Conservation (phyloP, 2,329 filamentous ascomycete genomes). For the Cladophialophora carrionii region DNA sequence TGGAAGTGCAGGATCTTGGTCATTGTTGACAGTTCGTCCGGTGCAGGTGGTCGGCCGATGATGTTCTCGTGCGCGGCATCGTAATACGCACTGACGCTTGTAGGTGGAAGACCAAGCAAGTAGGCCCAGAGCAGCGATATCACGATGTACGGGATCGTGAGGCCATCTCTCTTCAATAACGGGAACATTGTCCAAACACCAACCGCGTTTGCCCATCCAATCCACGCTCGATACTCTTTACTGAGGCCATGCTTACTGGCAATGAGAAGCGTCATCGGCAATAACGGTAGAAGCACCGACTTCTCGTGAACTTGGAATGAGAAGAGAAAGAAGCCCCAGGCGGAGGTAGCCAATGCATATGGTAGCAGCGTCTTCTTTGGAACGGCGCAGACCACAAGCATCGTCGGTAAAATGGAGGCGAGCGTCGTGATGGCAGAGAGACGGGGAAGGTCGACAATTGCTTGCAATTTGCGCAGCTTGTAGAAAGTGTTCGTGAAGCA, state of each 20-base stretch:
- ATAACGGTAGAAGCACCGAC: conserved; percentile 85
- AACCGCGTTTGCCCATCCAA: conserved; percentile 91
- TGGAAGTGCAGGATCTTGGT: conserved; percentile 71
- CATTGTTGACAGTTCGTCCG: conserved; percentile 35
- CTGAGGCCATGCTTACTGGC: conserved; percentile 76
- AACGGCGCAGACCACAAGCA: conserved; percentile 74
- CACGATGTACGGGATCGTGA: conserved; percentile 81
- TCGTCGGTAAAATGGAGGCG: conserved; percentile 75
- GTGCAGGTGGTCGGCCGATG: conserved; percentile 31
- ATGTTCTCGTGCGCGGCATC: conserved; percentile 35
- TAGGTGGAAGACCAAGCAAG: conserved; percentile 81
- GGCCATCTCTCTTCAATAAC: conserved; percentile 79
- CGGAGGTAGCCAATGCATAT: conserved; percentile 76
- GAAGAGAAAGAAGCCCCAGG: conserved; percentile 97
- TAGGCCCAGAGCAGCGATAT: conserved; percentile 89
- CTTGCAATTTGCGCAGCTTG: conserved; percentile 73
- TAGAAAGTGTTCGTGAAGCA: conserved; percentile 78
- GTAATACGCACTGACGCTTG: conserved; percentile 42
- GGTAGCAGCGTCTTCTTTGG: conserved; percentile 78
- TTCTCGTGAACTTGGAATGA: conserved; percentile 99
- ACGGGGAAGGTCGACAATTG: conserved; percentile 71
- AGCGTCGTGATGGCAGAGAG: conserved; percentile 76
- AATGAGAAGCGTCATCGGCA: conserved; percentile 89
- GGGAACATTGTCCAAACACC: conserved; percentile 94
- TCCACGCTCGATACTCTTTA: conserved; percentile 79